phyloP scores from a whole-genome alignment of 163 green algal genomes.

The Chloroidium sp. region DNA sequence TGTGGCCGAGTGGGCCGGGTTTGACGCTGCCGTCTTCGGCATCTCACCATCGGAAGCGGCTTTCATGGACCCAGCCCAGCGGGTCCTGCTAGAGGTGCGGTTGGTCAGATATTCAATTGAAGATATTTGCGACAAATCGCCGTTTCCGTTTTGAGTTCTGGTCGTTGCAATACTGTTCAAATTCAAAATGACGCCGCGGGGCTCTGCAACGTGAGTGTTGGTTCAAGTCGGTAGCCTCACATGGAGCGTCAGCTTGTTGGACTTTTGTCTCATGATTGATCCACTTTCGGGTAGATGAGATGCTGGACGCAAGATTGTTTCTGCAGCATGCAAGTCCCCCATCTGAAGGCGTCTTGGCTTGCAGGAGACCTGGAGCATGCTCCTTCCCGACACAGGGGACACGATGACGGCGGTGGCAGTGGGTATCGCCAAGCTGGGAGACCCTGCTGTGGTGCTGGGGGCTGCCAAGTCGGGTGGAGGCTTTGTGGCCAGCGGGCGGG shows the following conservation, averaged over 20 bases:
- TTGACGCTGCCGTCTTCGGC: conserved; percentile 62
- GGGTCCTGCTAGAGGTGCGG: conserved; percentile 50
- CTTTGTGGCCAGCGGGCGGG: conserved; percentile 14
- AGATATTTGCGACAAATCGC: too few species aligned
- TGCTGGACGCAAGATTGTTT: not conserved
- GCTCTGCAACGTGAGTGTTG: too few species aligned
- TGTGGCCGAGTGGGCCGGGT: conserved; percentile 39
- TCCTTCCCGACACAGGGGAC: not conserved
- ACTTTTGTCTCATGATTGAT: too few species aligned
- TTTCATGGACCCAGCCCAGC: conserved; percentile 78
- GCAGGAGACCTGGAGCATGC: conserved; percentile 14
- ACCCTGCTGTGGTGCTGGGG: conserved; percentile 3
- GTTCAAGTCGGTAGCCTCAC: too few species aligned
- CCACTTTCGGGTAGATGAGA: too few species aligned
- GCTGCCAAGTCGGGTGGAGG: conserved; percentile 5
- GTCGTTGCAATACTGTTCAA: too few species aligned
- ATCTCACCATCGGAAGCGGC: conserved; percentile 44
- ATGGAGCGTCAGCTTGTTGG: too few species aligned
- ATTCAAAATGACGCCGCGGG: too few species aligned
- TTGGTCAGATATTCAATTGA: too few species aligned
- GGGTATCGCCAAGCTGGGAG: conserved; percentile 6
- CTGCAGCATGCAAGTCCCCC: not conserved
- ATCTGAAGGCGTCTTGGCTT: conserved; percentile 8
- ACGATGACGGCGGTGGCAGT: conserved; percentile 8
- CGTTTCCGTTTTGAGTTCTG: too few species aligned